phyloP scores from a whole-genome alignment of 768 basidiomycete species.

The Kwoniella heveanensis region DNA sequence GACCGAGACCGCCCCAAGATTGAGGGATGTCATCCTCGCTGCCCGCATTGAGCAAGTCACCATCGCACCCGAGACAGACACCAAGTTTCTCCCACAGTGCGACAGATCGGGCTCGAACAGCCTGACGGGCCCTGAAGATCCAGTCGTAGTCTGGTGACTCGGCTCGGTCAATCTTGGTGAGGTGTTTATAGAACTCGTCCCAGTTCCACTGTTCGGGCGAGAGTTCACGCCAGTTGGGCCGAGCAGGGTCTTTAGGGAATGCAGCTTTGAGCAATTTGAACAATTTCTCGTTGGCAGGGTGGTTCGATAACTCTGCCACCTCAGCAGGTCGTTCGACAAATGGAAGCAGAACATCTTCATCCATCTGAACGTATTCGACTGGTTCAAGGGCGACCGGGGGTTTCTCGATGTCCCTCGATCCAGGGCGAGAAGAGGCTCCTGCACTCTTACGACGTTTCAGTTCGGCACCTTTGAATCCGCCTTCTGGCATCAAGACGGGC shows the following conservation, averaged over 20 bases:
- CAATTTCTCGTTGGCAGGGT: constrained; percentile 63
- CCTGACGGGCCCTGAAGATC: constrained; percentile 72
- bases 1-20: constrained; percentile 44
- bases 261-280: constrained; percentile 51
- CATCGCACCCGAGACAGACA: constrained; percentile 81
- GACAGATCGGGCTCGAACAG: constrained; percentile 75
- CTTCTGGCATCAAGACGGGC: constrained; percentile 46
- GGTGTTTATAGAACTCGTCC: constrained; percentile 67
- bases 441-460: constrained; percentile 45
- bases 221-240: constrained; percentile 59
- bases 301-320: constrained; percentile 67
- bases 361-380: constrained; percentile 54
- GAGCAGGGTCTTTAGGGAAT: constrained; percentile 49
- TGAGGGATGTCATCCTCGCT: constrained; percentile 53
- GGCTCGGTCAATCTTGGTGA: constrained; percentile 59
- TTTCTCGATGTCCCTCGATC: constrained; percentile 3
- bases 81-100: constrained; percentile 91
- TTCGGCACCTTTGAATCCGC: constrained; percentile 45
- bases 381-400: constrained; percentile 51
- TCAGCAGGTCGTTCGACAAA: constrained; percentile 82
- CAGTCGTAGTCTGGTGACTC: constrained; percentile 71
- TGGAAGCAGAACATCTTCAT: constrained; percentile 74
- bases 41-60: constrained; percentile 64
- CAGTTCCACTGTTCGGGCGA: constrained; percentile 71
- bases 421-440: constrained; percentile 16